Evolutionary conservation across 805 yeast species (phyloP).

Genomic region (Wickerhamomyces bisporus): DNA sequence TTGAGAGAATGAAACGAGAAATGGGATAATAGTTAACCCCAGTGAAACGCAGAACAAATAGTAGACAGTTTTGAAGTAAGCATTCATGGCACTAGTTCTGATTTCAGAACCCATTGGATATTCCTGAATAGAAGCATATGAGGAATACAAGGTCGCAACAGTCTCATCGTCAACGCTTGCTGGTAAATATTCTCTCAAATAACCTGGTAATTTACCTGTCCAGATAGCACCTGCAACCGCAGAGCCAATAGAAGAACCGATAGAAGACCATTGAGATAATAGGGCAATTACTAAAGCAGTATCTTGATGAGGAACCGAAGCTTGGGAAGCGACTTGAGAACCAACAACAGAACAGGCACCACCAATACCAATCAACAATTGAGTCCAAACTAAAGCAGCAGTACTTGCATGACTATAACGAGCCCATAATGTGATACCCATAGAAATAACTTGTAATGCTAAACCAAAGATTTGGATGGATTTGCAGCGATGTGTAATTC

Average conservation of each 20-base stretch:
- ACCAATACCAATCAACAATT: conserved; percentile 34
- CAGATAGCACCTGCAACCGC: conserved; percentile 37
- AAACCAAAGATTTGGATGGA: conserved; percentile 31
- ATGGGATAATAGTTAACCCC: conserved; percentile 27
- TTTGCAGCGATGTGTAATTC: conserved; percentile 34
- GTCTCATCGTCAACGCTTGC: conserved; percentile 15
- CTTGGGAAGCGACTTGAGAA: conserved; percentile 33
- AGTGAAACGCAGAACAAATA: conserved; percentile 26
- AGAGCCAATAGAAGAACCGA: conserved; percentile 36
- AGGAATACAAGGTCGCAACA: conserved; percentile 18
- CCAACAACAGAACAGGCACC: conserved; percentile 35
- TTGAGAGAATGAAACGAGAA: conserved; percentile 29
- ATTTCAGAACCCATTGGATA: conserved; percentile 24
- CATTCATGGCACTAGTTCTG: conserved; percentile 29
- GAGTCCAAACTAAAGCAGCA: conserved; percentile 27
- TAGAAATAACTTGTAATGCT: conserved; percentile 29
- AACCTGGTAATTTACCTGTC: conserved; percentile 28
- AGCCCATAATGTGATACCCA: conserved; percentile 27
- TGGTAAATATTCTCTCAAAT: conserved; percentile 27
- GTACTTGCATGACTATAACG: conserved; percentile 19
- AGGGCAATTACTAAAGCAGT: conserved; percentile 35
- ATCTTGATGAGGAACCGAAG: conserved; percentile 38
- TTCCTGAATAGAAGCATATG: conserved; percentile 19
- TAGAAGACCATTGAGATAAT: conserved; percentile 28
- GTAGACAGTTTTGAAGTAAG: conserved; percentile 28